phyloP scores from a whole-genome alignment of 129 eudicot genomes.

The Glebionis coronaria region DNA sequence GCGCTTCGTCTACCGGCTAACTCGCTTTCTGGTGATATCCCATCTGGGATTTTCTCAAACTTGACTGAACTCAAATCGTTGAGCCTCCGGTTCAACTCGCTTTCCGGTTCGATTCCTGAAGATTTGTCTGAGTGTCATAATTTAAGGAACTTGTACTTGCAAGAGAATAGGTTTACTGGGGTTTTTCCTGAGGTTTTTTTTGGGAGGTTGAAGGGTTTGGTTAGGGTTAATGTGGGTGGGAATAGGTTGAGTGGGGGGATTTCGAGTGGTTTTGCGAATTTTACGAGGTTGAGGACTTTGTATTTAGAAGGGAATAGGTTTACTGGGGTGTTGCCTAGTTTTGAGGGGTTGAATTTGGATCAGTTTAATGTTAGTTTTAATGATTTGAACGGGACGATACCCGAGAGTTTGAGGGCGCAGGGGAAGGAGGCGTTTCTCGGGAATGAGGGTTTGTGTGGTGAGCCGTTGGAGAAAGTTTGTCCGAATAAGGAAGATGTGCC shows the following conservation, averaged over 20 bases:
- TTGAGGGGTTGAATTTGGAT: constrained; percentile 19
- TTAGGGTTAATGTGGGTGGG: constrained; percentile 51
- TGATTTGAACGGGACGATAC: constrained; percentile 38
- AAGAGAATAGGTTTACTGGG: constrained; percentile 62
- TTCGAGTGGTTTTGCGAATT: constrained; percentile 17
- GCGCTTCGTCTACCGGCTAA: constrained; percentile 77
- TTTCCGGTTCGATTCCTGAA: constrained; percentile 62
- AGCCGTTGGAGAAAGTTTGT: constrained; percentile 36
- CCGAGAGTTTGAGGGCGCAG: constrained; percentile 22
- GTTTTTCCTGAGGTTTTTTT: constrained; percentile 32
- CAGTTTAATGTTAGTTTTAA: constrained; percentile 47
- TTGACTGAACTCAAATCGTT: constrained; percentile 59
- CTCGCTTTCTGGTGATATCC: constrained; percentile 59
- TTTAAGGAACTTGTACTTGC: constrained; percentile 70
- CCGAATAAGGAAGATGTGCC: constrained; percentile 3
- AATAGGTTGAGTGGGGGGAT: constrained; percentile 57
- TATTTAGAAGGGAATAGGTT: constrained; percentile 40
- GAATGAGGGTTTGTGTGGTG: constrained; percentile 32
- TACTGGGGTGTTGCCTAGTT: constrained; percentile 4
- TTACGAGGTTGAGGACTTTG: constrained; percentile 54
- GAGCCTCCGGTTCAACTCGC: constrained; percentile 55
- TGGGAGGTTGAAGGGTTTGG: constrained; percentile 30
- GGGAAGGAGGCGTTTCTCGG: constrained; percentile 34
- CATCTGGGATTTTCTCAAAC: constrained; percentile 49
- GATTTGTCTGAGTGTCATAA: constrained; percentile 42